Base-by-base conservation (phyloP, 2,329 filamentous ascomycete species). In the Fusarium sp. region DNA sequence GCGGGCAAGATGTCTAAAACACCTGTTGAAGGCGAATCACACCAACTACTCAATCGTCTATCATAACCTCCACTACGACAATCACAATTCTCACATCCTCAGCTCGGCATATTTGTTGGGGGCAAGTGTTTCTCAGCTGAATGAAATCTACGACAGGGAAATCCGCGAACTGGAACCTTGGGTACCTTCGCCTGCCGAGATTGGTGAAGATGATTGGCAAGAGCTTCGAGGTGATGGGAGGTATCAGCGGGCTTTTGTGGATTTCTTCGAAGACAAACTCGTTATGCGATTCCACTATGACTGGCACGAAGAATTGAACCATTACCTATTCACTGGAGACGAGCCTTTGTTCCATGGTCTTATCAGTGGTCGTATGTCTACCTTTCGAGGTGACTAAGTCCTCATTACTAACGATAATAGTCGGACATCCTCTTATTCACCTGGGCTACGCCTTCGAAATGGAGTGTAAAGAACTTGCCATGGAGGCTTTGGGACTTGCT, bases 181-280 rank as follows among this genome's bases (percentile, higher is more conserved):
- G 96, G 78, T 82, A 53, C 89, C 94, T 69, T 93, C 94, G 2
- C 96, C 96, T 0, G 88, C 89, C 6, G 96, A 99, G 79, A 87
- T 99, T 50, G 88, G 89, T 19, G 85, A 89, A 65, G 85, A 90
- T 56, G 96, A 99, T 76, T 99, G 96, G 95, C 85, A 89, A 66
- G 91, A 95, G 57, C 96, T 89, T 72, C 77, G 97, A 30, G 94
- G 95, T 21, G 88, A 93, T 76, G 86, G 85, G 72, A 88, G 83
- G 65, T 97, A 96, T 75, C 93, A 99, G 78, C 87, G 95, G 61
- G 95, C 94, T 1, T 99, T 90, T 75, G 83, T 99, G 56, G 94
- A 99, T 77, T 98, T 96, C 76, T 98, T 97, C 75, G 96, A 99
- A 77, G 96, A 99, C 76, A 89, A 93, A 73, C 83, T 98, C 28